Evolutionary conservation across 1,284 basidiomycete species (phyloP), one percentile per base, ranked within the genome.

Genomic region (Boletellus deceptivus): DNA sequence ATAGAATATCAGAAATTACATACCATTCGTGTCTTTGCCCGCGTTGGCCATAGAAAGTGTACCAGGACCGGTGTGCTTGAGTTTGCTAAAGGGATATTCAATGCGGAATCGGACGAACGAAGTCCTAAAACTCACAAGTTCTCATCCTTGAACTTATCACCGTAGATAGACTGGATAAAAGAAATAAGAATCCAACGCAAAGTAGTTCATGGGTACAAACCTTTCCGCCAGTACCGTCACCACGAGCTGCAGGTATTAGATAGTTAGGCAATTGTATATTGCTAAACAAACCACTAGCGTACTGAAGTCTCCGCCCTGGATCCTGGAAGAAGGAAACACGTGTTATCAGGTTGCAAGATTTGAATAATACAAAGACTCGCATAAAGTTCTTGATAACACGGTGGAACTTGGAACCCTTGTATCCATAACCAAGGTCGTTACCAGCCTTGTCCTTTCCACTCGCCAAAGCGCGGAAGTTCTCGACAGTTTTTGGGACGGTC

Each of bases 331-430:
- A 46, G 25, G 34, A 52, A 29, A 51, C 49, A 27, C 3, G 16
- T 51, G 29, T 58, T 3, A 51, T 9, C 10, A 27, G 34, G 17
- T n/a, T 17, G 39, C 10, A 34, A 49, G 10, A 37, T 34, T 3
- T 1, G 25, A 14, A 31, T 35, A 18, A 43, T 17, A 11, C 27
- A 27, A 34, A 2, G 27, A 55, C 79, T 58, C 47, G 84, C 97
- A 99, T 99, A 69, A 99, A 99, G 71, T 98, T 91, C 68, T 92
- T 91, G 66, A 99, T 99, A 54, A 99, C 86, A 59, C 97, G 90
- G 68, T 99, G 97, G 82, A 99, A 98, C 65, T 96, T 90, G 56
- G 97, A 87, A 39, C 88, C 89, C 70, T 99, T 95, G 77, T 91
- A 99, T n/a, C 83, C 85, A 58, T 73, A 82, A 10, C 83, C 87